Conservation (phyloP, 495 filamentous ascomycete species). For the Lasiosphaeris hirsuta region DNA sequence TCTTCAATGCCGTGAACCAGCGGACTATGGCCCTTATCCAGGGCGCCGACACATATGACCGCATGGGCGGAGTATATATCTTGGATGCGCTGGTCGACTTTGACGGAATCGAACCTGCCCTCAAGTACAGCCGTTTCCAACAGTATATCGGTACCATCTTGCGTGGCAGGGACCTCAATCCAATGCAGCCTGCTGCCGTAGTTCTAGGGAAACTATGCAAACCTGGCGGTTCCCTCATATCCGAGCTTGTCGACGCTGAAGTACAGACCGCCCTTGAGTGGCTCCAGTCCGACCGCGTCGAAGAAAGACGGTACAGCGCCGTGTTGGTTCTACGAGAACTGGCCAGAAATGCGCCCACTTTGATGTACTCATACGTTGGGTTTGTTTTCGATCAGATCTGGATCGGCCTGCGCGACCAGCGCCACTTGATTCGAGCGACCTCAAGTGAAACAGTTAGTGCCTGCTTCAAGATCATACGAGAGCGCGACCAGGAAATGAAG, state of each 20-base stretch:
- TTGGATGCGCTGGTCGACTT: slow-evolving; percentile 93
- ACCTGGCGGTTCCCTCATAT: slow-evolving; percentile 90
- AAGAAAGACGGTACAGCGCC: slow-evolving; percentile 86
- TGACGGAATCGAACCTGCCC: slow-evolving; percentile 86
- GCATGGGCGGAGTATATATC: slow-evolving; percentile 85
- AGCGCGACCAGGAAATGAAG: slow-evolving; percentile 80
- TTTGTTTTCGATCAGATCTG: slow-evolving; percentile 92
- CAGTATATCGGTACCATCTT: slow-evolving; percentile 84
- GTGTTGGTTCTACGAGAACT: slow-evolving; percentile 88
- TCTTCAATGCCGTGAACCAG: slow-evolving; percentile 74
- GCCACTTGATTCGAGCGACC: slow-evolving; percentile 86
- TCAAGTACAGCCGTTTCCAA: slow-evolving; percentile 91
- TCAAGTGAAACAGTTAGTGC: slow-evolving; percentile 86
- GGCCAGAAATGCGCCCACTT: slow-evolving; percentile 82
- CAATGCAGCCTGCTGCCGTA: slow-evolving; percentile 82
- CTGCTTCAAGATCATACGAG: slow-evolving; percentile 89
- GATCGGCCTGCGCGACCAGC: slow-evolving; percentile 85
- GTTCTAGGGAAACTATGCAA: slow-evolving; percentile 85
- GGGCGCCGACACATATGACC: slow-evolving; percentile 78
- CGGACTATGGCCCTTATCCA: slow-evolving; percentile 74
- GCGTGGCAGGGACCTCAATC: slow-evolving; percentile 79
- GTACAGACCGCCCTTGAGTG: slow-evolving; percentile 92
- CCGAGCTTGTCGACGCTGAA: slow-evolving; percentile 94
- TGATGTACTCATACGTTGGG: slow-evolving; percentile 87
- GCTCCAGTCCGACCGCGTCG: slow-evolving; percentile 91